Evolutionary conservation across 352 stramenopile species (phyloP).

Genomic region (Globisporangium cystogenes): DNA sequence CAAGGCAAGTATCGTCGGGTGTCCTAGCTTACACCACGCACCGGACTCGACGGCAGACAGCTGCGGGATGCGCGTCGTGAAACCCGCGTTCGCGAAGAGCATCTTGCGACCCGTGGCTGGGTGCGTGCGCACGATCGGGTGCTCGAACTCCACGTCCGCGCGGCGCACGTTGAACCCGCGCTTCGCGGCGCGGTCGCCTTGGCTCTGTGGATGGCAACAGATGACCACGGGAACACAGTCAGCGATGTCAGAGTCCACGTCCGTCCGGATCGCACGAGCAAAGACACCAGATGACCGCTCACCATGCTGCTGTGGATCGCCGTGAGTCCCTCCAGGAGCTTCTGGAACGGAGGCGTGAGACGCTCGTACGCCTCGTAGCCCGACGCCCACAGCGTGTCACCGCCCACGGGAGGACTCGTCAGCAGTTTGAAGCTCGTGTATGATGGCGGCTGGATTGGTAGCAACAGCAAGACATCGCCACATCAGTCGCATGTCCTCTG

Average conservation of each 20-base stretch:
- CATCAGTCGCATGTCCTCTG: no score
- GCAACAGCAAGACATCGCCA: not conserved
- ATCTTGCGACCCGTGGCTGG: slow-evolving; percentile 28
- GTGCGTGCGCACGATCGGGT: slow-evolving; percentile 36
- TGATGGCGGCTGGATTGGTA: slow-evolving; percentile 12
- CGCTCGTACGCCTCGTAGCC: slow-evolving; percentile 41
- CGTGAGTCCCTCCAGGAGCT: slow-evolving; percentile 29
- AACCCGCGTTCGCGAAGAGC: slow-evolving; percentile 31
- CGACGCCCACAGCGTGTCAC: slow-evolving; percentile 36
- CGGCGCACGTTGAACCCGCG: slow-evolving; percentile 25
- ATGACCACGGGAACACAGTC: no score
- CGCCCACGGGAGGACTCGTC: slow-evolving; percentile 24
- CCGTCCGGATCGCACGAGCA: no score
- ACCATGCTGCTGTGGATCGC: slow-evolving; percentile 41
- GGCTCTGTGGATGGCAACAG: slow-evolving; percentile 1
- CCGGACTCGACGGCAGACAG: slow-evolving; percentile 33
- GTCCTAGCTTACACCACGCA: no score
- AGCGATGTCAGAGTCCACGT: no score
- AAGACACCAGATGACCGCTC: no score
- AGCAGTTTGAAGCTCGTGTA: slow-evolving; percentile 29
- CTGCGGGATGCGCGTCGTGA: slow-evolving; percentile 31
- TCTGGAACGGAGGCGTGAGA: slow-evolving; percentile 28
- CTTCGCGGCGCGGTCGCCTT: slow-evolving; percentile 20
- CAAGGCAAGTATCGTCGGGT: no score
- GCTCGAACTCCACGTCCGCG: slow-evolving; percentile 26